These are phyloP conservation scores for Nemania diffusa DNA, from an alignment of 2,329 filamentous ascomycete species.

Conservation along the genomic window DNA sequence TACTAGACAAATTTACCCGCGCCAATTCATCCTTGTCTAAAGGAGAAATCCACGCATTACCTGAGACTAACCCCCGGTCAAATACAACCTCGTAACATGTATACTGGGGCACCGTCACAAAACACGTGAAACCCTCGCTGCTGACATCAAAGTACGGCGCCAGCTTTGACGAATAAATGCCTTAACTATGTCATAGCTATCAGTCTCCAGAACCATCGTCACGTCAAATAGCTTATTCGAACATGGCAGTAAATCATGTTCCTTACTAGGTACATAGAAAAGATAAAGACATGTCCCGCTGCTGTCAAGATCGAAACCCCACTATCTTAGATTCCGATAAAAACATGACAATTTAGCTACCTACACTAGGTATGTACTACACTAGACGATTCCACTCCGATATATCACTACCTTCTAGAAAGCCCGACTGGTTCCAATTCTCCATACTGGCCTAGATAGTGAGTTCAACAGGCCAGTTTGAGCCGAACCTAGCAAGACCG, in stretches of 20 bases:
- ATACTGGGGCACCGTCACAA: neutral
- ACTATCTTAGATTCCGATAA: neutral
- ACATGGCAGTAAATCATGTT: too few relatives aligned
- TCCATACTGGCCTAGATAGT: neutral
- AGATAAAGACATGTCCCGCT: too few relatives aligned
- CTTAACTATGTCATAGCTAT: too few relatives aligned
- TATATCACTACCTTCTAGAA: neutral
- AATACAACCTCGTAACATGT: constrained; percentile 36
- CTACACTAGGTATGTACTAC: too few relatives aligned
- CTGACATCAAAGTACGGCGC: too few relatives aligned
- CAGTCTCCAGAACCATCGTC: too few relatives aligned
- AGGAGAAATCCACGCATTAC: constrained; percentile 36
- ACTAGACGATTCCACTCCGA: neutral
- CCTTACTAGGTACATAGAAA: too few relatives aligned
- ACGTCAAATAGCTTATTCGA: too few relatives aligned
- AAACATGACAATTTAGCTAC: neutral
- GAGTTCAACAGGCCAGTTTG: neutral
- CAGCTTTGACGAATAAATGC: too few relatives aligned
- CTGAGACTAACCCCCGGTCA: constrained; percentile 44
- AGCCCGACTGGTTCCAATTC: neutral
- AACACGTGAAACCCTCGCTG: constrained; percentile 9
- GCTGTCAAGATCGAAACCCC: neutral
- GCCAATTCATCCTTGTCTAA: constrained; percentile 30
- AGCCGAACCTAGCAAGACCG: neutral
- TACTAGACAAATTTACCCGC: constrained; percentile 21